Conservation (phyloP, 495 filamentous ascomycete genomes). For the Glonium stellatum region DNA sequence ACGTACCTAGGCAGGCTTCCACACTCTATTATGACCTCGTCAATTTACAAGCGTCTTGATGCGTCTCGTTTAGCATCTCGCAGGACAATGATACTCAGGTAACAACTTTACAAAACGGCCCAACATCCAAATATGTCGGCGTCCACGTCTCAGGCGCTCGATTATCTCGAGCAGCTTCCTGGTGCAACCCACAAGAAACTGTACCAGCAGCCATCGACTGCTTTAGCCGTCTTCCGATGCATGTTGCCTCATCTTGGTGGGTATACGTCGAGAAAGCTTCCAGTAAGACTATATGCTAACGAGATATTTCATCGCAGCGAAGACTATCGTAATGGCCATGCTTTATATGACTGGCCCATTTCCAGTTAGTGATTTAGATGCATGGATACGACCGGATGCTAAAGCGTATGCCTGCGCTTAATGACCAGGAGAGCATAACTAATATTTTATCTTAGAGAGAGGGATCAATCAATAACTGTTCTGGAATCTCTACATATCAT, state of each 20-base stretch:
- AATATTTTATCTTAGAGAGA: constrained; percentile 46
- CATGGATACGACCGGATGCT: constrained; percentile 71
- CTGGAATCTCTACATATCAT: constrained; percentile 80
- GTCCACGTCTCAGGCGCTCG: constrained; percentile 59
- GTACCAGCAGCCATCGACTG: constrained; percentile 92
- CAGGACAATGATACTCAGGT: constrained; percentile 37
- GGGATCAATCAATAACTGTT: constrained; percentile 73
- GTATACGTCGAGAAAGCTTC: constrained; percentile 13
- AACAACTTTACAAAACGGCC: constrained; percentile 22
- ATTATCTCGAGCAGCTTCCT: constrained; percentile 84
- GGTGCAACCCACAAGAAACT: constrained; percentile 80
- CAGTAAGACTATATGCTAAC: background rate
- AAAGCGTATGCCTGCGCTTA: constrained; percentile 35
- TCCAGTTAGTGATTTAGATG: constrained; percentile 65
- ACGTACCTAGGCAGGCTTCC: background rate
- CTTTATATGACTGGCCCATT: constrained; percentile 79
- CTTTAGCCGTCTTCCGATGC: constrained; percentile 90
- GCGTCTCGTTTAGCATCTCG: background rate
- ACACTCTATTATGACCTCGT: background rate
- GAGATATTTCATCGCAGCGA: constrained; percentile 50
- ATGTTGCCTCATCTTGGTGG: constrained; percentile 89
- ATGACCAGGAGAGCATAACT: background rate
- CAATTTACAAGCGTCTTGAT: background rate
- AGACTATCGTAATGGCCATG: constrained; percentile 89
- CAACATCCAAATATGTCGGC: constrained; percentile 54